phyloP scores from a whole-genome alignment of 768 basidiomycete species.

The Auriscalpium orientale region DNA sequence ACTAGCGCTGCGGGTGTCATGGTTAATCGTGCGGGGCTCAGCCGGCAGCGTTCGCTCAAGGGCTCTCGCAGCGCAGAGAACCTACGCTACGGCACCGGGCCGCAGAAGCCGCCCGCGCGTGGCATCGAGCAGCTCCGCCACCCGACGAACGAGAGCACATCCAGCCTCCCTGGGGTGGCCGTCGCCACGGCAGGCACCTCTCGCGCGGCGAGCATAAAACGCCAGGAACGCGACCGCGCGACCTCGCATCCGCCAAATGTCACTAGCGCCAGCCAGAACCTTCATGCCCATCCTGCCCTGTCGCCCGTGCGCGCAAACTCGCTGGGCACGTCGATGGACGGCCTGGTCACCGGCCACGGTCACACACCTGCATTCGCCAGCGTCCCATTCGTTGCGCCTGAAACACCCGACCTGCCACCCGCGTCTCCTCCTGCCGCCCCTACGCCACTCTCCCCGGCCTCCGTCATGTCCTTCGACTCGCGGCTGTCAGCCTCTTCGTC shows the following conservation, averaged over 20 bases:
- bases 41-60: conserved; percentile 40
- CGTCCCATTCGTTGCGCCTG: no score
- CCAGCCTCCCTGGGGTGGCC: conserved; percentile 21
- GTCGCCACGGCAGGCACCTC: conserved; percentile 9
- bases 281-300: not conserved
- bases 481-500: conserved; percentile 27
- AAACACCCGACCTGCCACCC: no score
- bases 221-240: conserved; percentile 10
- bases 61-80: conserved; percentile 62
- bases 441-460: conserved; percentile 11
- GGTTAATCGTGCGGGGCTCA: conserved; percentile 15
- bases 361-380: conserved; percentile 4
- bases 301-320: conserved; percentile 7
- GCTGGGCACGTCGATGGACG: conserved; percentile 22
- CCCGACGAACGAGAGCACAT: conserved; percentile 24
- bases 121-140: conserved; percentile 13
- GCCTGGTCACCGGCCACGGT: conserved; percentile 14
- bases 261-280: not conserved
- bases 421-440: conserved; percentile 11
- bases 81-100: conserved; percentile 24
- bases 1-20: conserved; percentile 24
- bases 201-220: conserved; percentile 7
- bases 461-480: conserved; percentile 13
- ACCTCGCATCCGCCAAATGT: conserved; percentile 10
- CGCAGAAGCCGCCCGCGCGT: conserved; percentile 4